Conservation (phyloP, 371 early-diverging fungal species). For the Coemansia sp. region DNA sequence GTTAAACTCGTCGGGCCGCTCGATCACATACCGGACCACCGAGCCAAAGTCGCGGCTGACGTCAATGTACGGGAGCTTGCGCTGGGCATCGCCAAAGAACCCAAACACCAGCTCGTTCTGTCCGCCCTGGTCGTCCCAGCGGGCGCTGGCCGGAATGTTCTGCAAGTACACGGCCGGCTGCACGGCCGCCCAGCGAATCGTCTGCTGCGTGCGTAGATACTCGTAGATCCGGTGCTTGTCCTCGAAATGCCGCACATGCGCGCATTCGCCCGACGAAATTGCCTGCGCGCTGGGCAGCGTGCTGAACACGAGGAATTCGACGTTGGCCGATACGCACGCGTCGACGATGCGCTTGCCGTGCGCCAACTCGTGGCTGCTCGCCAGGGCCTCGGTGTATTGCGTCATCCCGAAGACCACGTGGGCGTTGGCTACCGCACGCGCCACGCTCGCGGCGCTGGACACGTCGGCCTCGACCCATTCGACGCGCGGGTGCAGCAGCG, state of each 20-base stretch:
- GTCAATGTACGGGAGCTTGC: conserved; percentile 22
- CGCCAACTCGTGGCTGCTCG: conserved; percentile 11
- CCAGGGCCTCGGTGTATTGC: conserved; percentile 2
- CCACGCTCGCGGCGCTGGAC: not conserved
- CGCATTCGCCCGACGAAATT: conserved; percentile 19
- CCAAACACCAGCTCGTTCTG: conserved; percentile 13
- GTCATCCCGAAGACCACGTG: conserved; percentile 38
- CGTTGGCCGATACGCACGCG: conserved; percentile 14
- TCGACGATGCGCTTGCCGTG: conserved; percentile 37
- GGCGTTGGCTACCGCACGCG: conserved; percentile 10
- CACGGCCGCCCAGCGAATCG: conserved; percentile 8
- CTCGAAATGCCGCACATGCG: conserved; percentile 24
- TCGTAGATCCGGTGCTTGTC: conserved; percentile 27
- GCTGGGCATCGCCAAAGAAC: conserved; percentile 7
- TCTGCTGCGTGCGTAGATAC: conserved; percentile 7
- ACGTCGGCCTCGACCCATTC: conserved; percentile 22
- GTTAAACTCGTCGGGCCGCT: conserved; percentile 10
- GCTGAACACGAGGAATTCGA: conserved; percentile 25
- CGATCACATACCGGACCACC: conserved; percentile 21
- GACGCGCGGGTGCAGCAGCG: conserved; percentile 15
- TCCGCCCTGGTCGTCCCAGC: conserved; percentile 10
- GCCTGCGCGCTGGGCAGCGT: conserved; percentile 18
- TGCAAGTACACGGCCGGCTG: conserved; percentile 35
- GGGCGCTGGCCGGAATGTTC: conserved; percentile 14
- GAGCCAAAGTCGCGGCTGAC: conserved; percentile 20